Evolutionary conservation across 495 filamentous ascomycete genomes (phyloP).

Genomic region (Penicillium pancosmium): DNA sequence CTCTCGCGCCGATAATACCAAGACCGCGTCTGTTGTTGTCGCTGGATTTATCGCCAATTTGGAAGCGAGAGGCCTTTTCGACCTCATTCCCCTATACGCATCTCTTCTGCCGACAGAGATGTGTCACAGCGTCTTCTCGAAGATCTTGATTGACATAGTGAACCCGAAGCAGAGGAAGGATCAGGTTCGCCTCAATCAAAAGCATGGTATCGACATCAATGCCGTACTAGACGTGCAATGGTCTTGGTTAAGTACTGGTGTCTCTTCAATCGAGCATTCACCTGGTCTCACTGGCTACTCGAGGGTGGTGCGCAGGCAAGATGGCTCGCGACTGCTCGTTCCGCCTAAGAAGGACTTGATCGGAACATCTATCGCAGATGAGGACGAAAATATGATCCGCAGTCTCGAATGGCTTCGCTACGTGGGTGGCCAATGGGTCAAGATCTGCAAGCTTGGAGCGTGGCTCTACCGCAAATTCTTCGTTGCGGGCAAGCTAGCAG

Average conservation of each 20-base stretch:
- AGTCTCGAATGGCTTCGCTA: constrained; percentile 83
- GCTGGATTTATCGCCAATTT: constrained; percentile 79
- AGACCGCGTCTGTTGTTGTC: constrained; percentile 53
- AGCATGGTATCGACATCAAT: constrained; percentile 54
- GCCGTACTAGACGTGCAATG: constrained; percentile 59
- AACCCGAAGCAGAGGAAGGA: constrained; percentile 53
- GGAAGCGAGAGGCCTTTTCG: constrained; percentile 64
- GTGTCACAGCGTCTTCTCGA: constrained; percentile 46
- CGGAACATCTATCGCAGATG: constrained; percentile 57
- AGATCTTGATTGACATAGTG: constrained; percentile 64
- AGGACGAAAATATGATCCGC: constrained; percentile 74
- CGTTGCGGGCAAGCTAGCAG: constrained; percentile 56
- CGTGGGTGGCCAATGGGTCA: constrained; percentile 67
- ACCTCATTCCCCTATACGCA: constrained; percentile 84
- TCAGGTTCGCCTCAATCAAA: constrained; percentile 55
- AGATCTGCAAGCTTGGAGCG: constrained; percentile 68
- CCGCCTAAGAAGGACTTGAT: constrained; percentile 65
- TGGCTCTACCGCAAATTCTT: constrained; percentile 66
- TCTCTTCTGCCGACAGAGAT: constrained; percentile 64
- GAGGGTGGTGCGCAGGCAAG: constrained; percentile 34
- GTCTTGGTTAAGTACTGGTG: constrained; percentile 43
- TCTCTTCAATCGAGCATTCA: constrained; percentile 38
- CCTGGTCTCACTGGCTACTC: constrained; percentile 35
- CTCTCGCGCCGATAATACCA: constrained; percentile 32
- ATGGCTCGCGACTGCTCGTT: constrained; percentile 35